phyloP scores from a whole-genome alignment of 2,329 filamentous ascomycete species.

The Apiospora rasikravindrae region DNA sequence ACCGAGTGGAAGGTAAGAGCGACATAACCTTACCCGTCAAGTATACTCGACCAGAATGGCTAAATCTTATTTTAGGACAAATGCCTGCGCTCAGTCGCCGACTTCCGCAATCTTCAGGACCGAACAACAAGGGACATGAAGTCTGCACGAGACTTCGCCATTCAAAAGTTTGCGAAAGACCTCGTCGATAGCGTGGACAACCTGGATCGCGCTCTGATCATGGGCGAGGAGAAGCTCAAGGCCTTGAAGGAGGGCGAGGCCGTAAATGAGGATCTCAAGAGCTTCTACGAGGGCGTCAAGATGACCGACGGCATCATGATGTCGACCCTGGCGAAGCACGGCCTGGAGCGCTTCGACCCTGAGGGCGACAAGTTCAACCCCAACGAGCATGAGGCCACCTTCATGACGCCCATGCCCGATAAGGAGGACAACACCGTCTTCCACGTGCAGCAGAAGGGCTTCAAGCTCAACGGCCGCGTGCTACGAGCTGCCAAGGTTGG shows the following conservation, averaged over 20 bases:
- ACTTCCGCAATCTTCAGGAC: constrained; percentile 98
- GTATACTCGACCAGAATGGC: constrained; percentile 8
- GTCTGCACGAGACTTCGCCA: constrained; percentile 86
- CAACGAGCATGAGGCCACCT: constrained; percentile 94
- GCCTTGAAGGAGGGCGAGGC: constrained; percentile 45
- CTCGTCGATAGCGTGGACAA: constrained; percentile 96
- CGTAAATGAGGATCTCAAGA: constrained; percentile 69
- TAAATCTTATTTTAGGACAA: constrained; percentile 70
- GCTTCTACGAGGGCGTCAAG: constrained; percentile 86
- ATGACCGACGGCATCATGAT: constrained; percentile 94
- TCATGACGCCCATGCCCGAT: constrained; percentile 84
- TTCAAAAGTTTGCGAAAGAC: constrained; percentile 94
- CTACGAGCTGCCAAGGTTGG: constrained; percentile 94
- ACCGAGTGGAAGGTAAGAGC: constrained; percentile 81
- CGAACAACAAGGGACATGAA: constrained; percentile 91
- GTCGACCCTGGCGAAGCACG: constrained; percentile 89
- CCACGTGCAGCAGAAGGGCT: constrained; percentile 93
- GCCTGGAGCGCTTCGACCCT: constrained; percentile 87
- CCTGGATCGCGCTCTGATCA: constrained; percentile 87
- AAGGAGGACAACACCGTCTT: constrained; percentile 93
- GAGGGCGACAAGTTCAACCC: constrained; percentile 89
- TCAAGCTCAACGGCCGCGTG: constrained; percentile 88
- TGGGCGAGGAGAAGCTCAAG: constrained; percentile 77
- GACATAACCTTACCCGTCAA: neutral
- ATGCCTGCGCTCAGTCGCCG: constrained; percentile 90